Percentiles rank a stretch among this genome's conserved stretches.
Conservation (phyloP, 2,329 filamentous ascomycete species). For the Fusarium napiforme region DNA sequence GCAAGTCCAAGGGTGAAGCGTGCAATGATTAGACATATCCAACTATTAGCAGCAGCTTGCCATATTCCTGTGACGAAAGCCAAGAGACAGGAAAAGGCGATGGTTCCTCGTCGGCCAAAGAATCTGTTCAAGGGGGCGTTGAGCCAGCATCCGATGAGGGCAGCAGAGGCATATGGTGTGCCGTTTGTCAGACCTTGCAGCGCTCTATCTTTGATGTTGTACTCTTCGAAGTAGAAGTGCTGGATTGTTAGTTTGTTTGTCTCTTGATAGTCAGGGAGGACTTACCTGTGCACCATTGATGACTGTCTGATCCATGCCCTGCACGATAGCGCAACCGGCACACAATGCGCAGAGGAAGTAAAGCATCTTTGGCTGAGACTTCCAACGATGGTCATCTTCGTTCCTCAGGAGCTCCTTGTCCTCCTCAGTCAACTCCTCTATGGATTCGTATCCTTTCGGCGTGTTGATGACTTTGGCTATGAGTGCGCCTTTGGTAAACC, state of each 20-base stretch:
- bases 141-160: slow-evolving; percentile 53
- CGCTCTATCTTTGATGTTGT: slow-evolving; percentile 47
- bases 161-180: slow-evolving; percentile 65
- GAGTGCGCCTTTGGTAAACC: slow-evolving; percentile 51
- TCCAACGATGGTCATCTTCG: slow-evolving; percentile 68
- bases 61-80: slow-evolving; percentile 60
- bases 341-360: slow-evolving; percentile 46
- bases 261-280: neutral
- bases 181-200: slow-evolving; percentile 65
- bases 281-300: slow-evolving; percentile 63
- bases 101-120: slow-evolving; percentile 71
- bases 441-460: slow-evolving; percentile 35
- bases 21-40: slow-evolving; percentile 69
- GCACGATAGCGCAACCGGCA: slow-evolving; percentile 60
- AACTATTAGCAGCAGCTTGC: slow-evolving; percentile 58
- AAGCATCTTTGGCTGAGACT: slow-evolving; percentile 55
- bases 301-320: slow-evolving; percentile 73
- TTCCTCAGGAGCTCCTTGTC: slow-evolving; percentile 48
- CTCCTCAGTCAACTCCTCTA: slow-evolving; percentile 44
- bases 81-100: slow-evolving; percentile 68
- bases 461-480: slow-evolving; percentile 45
- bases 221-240: slow-evolving; percentile 49
- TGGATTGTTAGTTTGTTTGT: slow-evolving; percentile 23
- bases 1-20: slow-evolving; percentile 75
- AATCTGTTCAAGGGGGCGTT: slow-evolving; percentile 62